Conservation (phyloP, 2,329 filamentous ascomycete species). For the Zalaria sp. region DNA sequence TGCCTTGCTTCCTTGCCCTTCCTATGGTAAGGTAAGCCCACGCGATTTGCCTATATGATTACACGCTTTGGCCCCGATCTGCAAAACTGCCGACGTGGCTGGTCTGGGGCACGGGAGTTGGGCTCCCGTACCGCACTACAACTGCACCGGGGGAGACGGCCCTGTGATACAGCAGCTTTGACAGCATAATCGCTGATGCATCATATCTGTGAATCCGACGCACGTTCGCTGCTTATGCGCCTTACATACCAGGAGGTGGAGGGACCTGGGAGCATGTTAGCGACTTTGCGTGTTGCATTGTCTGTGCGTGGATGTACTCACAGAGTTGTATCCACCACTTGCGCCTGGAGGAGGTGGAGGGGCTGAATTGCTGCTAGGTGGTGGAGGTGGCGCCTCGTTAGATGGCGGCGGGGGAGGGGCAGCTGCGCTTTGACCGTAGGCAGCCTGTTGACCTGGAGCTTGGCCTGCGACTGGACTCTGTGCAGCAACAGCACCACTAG, state of each 20-base stretch:
- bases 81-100: too few species aligned
- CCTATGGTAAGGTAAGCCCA: too few species aligned
- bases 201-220: background rate
- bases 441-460: too few species aligned
- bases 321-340: constrained; percentile 49
- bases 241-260: constrained; percentile 35
- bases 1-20: too few species aligned
- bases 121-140: too few species aligned
- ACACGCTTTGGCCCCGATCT: too few species aligned
- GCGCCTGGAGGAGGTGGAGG: constrained; percentile 39
- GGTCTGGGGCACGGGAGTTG: too few species aligned
- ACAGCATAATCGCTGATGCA: background rate
- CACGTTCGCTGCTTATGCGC: background rate
- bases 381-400: constrained; percentile 29
- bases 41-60: too few species aligned
- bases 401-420: constrained; percentile 12
- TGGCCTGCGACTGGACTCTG: constrained; percentile 2
- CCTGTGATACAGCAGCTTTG: too few species aligned
- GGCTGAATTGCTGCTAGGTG: constrained; percentile 20
- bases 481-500: background rate
- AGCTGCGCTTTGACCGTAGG: constrained; percentile 25
- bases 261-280: constrained; percentile 25
- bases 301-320: constrained; percentile 26
- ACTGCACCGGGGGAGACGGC: too few species aligned
- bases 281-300: too few species aligned